phyloP scores from a whole-genome alignment of 257 asterid genomes.

The Thymus quinquecostatus region DNA sequence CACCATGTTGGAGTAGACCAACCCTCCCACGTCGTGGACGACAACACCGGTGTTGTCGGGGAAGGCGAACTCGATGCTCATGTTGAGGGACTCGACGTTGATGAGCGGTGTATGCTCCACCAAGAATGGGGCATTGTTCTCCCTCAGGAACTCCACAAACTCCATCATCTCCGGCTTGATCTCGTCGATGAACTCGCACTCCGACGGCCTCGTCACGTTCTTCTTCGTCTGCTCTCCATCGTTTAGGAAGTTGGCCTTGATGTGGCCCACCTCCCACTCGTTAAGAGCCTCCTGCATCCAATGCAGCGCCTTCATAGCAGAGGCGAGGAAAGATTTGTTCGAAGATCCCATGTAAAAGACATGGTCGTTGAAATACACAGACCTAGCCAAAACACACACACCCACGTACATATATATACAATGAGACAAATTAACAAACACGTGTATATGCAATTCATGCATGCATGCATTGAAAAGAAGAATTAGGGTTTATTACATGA shows the following conservation, averaged over 20 bases:
- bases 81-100: neutral
- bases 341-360: neutral
- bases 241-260: slow-evolving; percentile 24
- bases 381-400: neutral
- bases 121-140: slow-evolving; percentile 23
- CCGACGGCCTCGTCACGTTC: slow-evolving; percentile 41
- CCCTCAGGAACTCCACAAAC: neutral
- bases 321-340: accelerated
- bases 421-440: no score
- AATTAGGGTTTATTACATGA: slow-evolving; percentile 17
- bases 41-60: slow-evolving; percentile 17
- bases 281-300: slow-evolving; percentile 18
- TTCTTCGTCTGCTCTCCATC: neutral
- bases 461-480: neutral
- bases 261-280: slow-evolving; percentile 2
- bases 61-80: slow-evolving; percentile 34
- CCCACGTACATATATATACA: no score
- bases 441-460: no score
- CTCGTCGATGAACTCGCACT: slow-evolving; percentile 40
- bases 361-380: slow-evolving; percentile 5
- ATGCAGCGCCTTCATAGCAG: neutral
- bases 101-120: slow-evolving; percentile 31
- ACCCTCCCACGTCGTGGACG: slow-evolving; percentile 24
- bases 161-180: slow-evolving; percentile 20
- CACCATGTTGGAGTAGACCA: slow-evolving; percentile 39